These are phyloP conservation scores for Microbotryum intermedium DNA, from an alignment of 1,284 basidiomycete genomes.

Conservation along the genomic window DNA sequence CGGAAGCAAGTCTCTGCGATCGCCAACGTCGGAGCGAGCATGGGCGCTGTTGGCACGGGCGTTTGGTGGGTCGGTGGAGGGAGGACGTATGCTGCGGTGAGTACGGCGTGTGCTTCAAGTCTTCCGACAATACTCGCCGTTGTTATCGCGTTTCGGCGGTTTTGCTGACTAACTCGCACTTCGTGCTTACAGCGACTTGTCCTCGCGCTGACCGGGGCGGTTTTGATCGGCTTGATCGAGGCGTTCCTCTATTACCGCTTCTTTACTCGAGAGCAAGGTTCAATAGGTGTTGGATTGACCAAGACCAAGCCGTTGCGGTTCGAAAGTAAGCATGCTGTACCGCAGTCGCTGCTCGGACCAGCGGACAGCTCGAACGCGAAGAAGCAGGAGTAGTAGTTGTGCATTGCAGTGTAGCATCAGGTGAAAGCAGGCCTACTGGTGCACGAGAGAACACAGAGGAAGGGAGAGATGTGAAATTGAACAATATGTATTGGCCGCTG, in stretches of 20 bases:
- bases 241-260: conserved; percentile 33
- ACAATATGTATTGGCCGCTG: too few relatives aligned
- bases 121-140: neutral
- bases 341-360: too few relatives aligned
- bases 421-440: too few relatives aligned
- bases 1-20: conserved; percentile 31
- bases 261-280: conserved; percentile 12
- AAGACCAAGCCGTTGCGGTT: too few relatives aligned
- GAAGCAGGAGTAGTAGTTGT: too few relatives aligned
- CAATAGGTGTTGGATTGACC: neutral
- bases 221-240: conserved; percentile 32
- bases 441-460: too few relatives aligned
- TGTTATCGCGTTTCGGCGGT: neutral
- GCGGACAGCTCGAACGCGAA: too few relatives aligned
- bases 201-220: conserved; percentile 26
- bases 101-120: neutral
- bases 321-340: too few relatives aligned
- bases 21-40: conserved; percentile 32
- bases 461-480: too few relatives aligned
- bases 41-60: conserved; percentile 29
- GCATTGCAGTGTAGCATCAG: too few relatives aligned
- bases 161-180: neutral
- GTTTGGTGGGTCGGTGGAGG: conserved; percentile 33
- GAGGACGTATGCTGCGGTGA: conserved; percentile 19
- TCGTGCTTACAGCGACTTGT: conserved; percentile 24